Conservation (phyloP, 345 rosid species). For the Geranium brycei region DNA sequence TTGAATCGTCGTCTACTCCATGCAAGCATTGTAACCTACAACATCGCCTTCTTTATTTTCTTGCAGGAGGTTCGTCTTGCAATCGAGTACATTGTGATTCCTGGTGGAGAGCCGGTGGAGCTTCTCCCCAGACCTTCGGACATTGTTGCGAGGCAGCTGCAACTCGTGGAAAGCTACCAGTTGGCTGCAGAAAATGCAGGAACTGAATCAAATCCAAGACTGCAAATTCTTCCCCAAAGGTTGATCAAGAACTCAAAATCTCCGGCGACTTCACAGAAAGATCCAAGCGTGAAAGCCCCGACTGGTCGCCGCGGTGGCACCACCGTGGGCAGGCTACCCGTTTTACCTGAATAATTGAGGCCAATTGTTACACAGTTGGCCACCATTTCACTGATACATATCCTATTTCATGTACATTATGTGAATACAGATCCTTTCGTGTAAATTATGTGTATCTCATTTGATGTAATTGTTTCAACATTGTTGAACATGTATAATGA, state of each 20-base stretch:
- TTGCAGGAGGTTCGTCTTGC: conserved; percentile 78
- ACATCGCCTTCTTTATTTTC: conserved; percentile 6
- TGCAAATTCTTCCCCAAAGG: conserved; percentile 80
- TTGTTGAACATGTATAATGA: too few relatives aligned
- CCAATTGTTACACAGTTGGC: too few relatives aligned
- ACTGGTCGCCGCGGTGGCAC: conserved; percentile 24
- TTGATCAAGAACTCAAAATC: conserved; percentile 37
- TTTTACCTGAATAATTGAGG: conserved; percentile 39
- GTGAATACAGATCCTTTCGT: too few relatives aligned
- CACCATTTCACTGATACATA: too few relatives aligned
- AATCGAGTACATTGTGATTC: conserved; percentile 85
- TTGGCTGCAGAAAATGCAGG: conserved; percentile 78
- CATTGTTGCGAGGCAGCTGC: conserved; percentile 73
- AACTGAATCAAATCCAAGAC: conserved; percentile 58
- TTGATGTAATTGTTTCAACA: too few relatives aligned
- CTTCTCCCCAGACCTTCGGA: conserved; percentile 85
- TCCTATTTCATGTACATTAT: too few relatives aligned
- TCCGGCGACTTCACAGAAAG: conserved; percentile 11
- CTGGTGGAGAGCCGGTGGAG: conserved; percentile 91
- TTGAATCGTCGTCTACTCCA: too few relatives aligned
- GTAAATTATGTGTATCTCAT: too few relatives aligned
- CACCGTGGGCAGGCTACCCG: conserved; percentile 50
- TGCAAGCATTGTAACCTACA: neutral
- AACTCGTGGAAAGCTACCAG: conserved; percentile 84
- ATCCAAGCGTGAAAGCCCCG: conserved; percentile 10